Conservation (phyloP, 2,329 filamentous ascomycete genomes). For the Pseudogymnoascus destructans region DNA sequence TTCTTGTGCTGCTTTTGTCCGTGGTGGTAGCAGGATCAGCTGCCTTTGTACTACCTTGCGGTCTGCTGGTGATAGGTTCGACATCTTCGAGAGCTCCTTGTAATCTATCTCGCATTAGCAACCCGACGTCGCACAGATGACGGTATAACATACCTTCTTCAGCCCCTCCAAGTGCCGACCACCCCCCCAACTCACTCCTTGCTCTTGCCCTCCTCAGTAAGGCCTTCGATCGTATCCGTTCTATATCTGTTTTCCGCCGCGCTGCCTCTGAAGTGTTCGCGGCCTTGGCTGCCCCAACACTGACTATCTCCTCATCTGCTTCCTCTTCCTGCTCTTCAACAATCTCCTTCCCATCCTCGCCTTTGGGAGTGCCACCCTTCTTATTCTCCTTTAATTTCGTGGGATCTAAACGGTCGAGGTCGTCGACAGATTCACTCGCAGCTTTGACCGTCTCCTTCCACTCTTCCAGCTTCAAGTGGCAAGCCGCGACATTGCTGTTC, state of each 20-base stretch:
- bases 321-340: slow-evolving; percentile 30
- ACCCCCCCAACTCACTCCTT: slow-evolving; percentile 56
- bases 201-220: slow-evolving; percentile 40
- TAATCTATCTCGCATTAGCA: slow-evolving; percentile 44
- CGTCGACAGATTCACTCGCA: slow-evolving; percentile 60
- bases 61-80: slow-evolving; percentile 52
- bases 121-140: background rate
- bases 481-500: slow-evolving; percentile 78
- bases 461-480: slow-evolving; percentile 69
- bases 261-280: slow-evolving; percentile 24
- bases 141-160: slow-evolving; percentile 34
- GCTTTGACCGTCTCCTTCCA: slow-evolving; percentile 73
- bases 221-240: slow-evolving; percentile 68
- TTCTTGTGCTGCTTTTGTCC: slow-evolving; percentile 67
- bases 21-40: slow-evolving; percentile 50
- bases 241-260: slow-evolving; percentile 47
- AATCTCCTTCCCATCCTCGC: slow-evolving; percentile 17
- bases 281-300: slow-evolving; percentile 41
- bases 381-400: slow-evolving; percentile 13
- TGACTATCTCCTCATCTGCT: slow-evolving; percentile 47
- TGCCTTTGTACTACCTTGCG: slow-evolving; percentile 53
- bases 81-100: slow-evolving; percentile 45
- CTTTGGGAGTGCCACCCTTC: slow-evolving; percentile 23
- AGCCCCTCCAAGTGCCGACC: slow-evolving; percentile 68
- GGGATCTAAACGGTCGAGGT: slow-evolving; percentile 48